Evolutionary conservation across 768 basidiomycete species (phyloP).

Genomic region (Cyathus striatus): DNA sequence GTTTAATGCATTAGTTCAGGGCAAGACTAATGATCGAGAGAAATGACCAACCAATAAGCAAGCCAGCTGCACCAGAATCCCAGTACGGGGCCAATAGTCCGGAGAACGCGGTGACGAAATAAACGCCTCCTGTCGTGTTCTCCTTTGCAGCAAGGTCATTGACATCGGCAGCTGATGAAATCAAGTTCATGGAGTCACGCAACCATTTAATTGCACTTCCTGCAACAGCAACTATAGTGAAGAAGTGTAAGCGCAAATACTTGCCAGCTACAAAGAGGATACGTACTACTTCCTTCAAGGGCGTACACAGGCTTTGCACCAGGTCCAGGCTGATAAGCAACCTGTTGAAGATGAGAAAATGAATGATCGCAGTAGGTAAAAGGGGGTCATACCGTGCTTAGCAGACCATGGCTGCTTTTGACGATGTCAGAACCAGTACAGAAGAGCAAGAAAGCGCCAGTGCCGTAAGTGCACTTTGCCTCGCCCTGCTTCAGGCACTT

Average conservation of each 20-base stretch:
- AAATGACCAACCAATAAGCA: conserved; percentile 60
- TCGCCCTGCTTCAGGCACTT: conserved; percentile 89
- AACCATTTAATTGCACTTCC: conserved; percentile 97
- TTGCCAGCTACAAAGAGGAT: background rate
- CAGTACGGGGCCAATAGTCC: conserved; percentile 97
- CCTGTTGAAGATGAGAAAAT: conserved; percentile 31
- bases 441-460: conserved; percentile 94
- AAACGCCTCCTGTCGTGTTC: conserved; percentile 80
- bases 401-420: conserved; percentile 77
- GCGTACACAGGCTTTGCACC: conserved; percentile 82
- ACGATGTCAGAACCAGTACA: conserved; percentile 89
- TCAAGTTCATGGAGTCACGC: conserved; percentile 84
- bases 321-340: conserved; percentile 87
- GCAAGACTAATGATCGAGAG: background rate
- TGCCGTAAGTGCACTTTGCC: conserved; percentile 98
- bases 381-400: conserved; percentile 66
- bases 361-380: background rate
- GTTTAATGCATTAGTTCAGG: background rate
- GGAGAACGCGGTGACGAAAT: conserved; percentile 95
- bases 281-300: conserved; percentile 88
- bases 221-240: conserved; percentile 74
- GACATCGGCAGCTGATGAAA: conserved; percentile 75
- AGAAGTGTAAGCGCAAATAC: conserved; percentile 1
- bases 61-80: conserved; percentile 88
- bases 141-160: conserved; percentile 79